Base-by-base conservation (phyloP, 352 stramenopile genomes). In the Phytophthora agathidicida region DNA sequence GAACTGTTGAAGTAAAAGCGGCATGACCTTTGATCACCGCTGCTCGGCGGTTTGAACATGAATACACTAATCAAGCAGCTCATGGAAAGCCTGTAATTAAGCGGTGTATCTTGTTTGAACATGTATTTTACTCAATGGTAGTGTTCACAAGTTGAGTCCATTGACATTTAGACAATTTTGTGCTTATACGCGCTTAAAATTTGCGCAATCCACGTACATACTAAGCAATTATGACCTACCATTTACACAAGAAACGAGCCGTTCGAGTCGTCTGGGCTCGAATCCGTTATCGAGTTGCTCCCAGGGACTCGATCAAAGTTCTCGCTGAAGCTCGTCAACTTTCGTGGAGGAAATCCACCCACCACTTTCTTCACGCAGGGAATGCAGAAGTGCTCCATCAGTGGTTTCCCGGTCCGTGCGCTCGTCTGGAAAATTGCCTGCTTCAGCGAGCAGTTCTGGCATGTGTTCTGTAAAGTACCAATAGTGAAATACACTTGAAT, bases 301-400 rank as follows among this genome's bases (percentile, higher is more conserved):
- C 27, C 48, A 1, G 27, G 26, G n/a, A 14, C 19, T 6, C 11
- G 27, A 17, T 56, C 45, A 32, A 43, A 37, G 26, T 60, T 51
- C 9, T 55, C 41, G 16, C 26, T 49, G 32, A 41, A 39, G 16
- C 43, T 63, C n/a, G 30, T 60, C 35, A 59, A 36, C 23, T 68
- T 67, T n/a, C 57, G 49, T 17, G 28, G 22, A 23, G 31, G 14
- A 2, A 35, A 28, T 2, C 28, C 57, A 9, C 32, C 32, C 6
- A 64, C 44, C 11, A 68, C 53, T 52, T 73, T 69, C 17, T 49
- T 60, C 35, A 72, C 53, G 30, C 67, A 73, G n/a, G 55, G 30
- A 9, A 60, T 68, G 23, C 65, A 77, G 42, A 77, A 77, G 10
- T 47, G 38, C 35, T 73, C 59, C 4, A 49, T 63, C 2, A 72